phyloP scores from a whole-genome alignment of 1,284 basidiomycete genomes.

The Cryptococcus maquisensis region DNA sequence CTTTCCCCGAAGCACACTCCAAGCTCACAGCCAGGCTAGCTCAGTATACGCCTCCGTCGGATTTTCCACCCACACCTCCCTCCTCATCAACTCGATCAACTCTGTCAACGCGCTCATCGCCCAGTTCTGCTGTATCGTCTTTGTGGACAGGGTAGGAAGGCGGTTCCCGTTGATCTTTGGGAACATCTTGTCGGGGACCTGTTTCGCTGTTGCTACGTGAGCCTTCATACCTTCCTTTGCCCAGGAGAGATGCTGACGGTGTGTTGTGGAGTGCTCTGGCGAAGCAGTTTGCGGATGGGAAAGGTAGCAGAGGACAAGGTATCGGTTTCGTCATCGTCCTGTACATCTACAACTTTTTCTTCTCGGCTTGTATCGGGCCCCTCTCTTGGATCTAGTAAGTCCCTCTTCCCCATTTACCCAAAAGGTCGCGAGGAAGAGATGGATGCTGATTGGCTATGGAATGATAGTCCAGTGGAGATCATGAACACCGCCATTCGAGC shows the following conservation, averaged over 20 bases:
- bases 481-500: constrained; percentile 59
- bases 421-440: too few relatives aligned
- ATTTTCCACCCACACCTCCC: constrained; percentile 50
- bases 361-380: constrained; percentile 34
- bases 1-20: neutral
- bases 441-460: neutral
- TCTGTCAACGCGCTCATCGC: constrained; percentile 59
- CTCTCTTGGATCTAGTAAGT: constrained; percentile 39
- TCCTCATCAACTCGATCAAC: constrained; percentile 62
- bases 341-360: constrained; percentile 32
- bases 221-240: constrained; percentile 4
- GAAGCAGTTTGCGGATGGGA: constrained; percentile 15
- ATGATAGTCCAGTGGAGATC: constrained; percentile 50
- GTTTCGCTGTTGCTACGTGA: constrained; percentile 36
- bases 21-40: constrained; percentile 2
- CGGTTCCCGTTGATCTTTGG: constrained; percentile 57
- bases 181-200: constrained; percentile 53
- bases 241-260: neutral
- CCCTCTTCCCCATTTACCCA: constrained; percentile 5
- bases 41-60: constrained; percentile 45
- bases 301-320: constrained; percentile 17
- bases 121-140: constrained; percentile 57
- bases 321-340: constrained; percentile 33
- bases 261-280: constrained; percentile 10
- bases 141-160: constrained; percentile 58